Base-by-base conservation (phyloP, 2,329 filamentous ascomycete genomes). In the Diatrype stigma region DNA sequence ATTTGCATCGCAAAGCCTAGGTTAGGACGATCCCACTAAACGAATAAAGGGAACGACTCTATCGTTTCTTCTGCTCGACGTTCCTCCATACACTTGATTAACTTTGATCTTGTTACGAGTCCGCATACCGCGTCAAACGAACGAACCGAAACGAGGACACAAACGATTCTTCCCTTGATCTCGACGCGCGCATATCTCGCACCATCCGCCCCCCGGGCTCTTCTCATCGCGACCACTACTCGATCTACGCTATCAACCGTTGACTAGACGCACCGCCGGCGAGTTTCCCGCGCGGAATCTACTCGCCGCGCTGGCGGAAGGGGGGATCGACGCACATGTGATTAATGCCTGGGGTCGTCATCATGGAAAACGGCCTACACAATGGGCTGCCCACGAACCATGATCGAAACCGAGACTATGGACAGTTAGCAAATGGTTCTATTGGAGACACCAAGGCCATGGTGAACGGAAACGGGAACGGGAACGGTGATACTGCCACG, bases 311-410 rank as follows among this genome's bases (percentile, higher is more conserved):
- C 54, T 57, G 64, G 61, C 63, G 64, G 62, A 65, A 63, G 62
- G 63, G n/a, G 63, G 63, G 60, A 60, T 59, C 45, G 61, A 68
- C 55, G 57, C 58, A 51, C 60, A 63, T 57, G 21, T 44, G 40
- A 44, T 26, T 23, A 62, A 81, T 80, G 78, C 77, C 78, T 56
- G 76, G 77, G 60, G 63, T 72, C 61, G 71, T 79, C 70, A 76
- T 72, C 60, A 81, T 81, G 78, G 78, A 81, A 58, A 74, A 76
- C 69, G 77, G 76, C 67, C 70, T 68, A 63, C 73, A 74, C 63
- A 78, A 78, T 63, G 76, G 77, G 59, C 70, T 72, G 62, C 77
- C 74, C 64, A 77, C 75, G 60, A 78, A 82, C 63, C 77, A 82
- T 66, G 77, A 82, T 62, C 40, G 40, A 44, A 26, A 82, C 63